Evolutionary conservation across 257 asterid species (phyloP).

Genomic region (Przewalskia tangutica): DNA sequence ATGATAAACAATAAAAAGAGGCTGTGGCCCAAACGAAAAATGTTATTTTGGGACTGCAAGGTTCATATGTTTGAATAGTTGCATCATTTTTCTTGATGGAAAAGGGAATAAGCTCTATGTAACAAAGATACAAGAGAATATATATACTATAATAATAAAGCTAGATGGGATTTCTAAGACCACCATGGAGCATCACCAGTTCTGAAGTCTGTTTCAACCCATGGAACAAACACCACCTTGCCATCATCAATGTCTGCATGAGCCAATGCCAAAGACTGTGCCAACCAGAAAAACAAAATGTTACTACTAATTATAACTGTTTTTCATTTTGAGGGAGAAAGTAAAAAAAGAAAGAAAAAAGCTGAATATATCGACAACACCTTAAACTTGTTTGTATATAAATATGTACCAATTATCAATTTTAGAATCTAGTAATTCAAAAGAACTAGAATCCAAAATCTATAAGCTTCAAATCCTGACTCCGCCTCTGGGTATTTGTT

Average conservation of each 20-base stretch:
- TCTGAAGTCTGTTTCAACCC: conserved; percentile 93
- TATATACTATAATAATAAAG: neutral
- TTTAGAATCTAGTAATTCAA: neutral
- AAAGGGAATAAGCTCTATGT: neutral
- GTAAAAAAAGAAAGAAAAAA: neutral
- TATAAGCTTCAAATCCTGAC: neutral
- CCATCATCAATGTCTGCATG: conserved; percentile 73
- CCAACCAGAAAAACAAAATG: neutral
- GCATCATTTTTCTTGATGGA: neutral
- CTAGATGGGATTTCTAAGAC: conserved; percentile 26
- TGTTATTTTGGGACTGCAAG: neutral
- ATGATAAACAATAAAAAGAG: neutral
- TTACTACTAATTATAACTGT: neutral
- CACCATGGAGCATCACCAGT: conserved; percentile 93
- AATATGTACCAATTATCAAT: neutral
- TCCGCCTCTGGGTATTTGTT: neutral
- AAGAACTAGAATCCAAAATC: neutral
- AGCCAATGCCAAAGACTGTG: conserved; percentile 84
- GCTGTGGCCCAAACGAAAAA: too few species aligned
- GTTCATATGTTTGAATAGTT: neutral
- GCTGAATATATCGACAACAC: too few species aligned
- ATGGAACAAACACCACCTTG: conserved; percentile 77
- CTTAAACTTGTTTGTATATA: too few species aligned
- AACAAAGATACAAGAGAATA: neutral
- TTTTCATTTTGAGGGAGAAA: neutral